Percentiles rank a stretch among this genome's conserved stretches.
Conservation (phyloP, 1,139 yeast genomes). For the Debaryomyces udenii region DNA sequence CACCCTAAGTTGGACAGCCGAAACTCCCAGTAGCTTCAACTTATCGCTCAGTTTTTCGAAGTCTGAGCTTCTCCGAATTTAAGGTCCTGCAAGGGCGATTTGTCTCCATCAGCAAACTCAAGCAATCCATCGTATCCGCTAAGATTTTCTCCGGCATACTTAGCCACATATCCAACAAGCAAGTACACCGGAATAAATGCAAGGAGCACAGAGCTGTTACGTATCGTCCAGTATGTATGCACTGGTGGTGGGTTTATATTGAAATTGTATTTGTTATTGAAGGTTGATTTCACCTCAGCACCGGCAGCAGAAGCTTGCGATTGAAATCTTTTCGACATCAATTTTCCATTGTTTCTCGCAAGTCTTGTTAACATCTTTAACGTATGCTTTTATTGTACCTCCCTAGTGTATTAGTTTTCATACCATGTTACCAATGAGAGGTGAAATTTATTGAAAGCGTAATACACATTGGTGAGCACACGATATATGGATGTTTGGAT, state of each 20-base stretch:
- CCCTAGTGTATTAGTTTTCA: not conserved
- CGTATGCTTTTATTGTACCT: not conserved
- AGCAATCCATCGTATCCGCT: constrained; percentile 38
- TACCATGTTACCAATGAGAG: constrained; percentile 5
- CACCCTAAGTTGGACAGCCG: not conserved
- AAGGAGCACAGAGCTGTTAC: constrained; percentile 40
- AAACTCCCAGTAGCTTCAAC: not conserved
- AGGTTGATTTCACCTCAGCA: constrained; percentile 28
- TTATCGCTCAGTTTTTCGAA: constrained; percentile 10
- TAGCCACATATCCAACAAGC: constrained; percentile 38
- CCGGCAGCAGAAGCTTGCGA: constrained; percentile 29
- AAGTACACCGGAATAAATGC: constrained; percentile 45
- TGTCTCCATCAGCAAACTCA: constrained; percentile 40
- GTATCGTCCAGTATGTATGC: constrained; percentile 50
- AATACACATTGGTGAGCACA: constrained; percentile 1
- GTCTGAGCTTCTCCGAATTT: constrained; percentile 44
- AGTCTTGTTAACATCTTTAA: constrained; percentile 32
- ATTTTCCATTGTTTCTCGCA: constrained; percentile 20
- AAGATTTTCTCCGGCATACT: constrained; percentile 32
- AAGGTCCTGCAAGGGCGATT: constrained; percentile 40
- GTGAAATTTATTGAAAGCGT: constrained; percentile 6
- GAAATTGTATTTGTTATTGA: constrained; percentile 48
- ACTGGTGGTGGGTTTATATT: constrained; percentile 51
- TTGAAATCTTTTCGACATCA: constrained; percentile 33
- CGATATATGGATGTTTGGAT: not conserved